These are phyloP conservation scores for Plasmodium yoelii DNA, from an alignment of 169 alveolate genomes.

Conservation along the genomic window DNA sequence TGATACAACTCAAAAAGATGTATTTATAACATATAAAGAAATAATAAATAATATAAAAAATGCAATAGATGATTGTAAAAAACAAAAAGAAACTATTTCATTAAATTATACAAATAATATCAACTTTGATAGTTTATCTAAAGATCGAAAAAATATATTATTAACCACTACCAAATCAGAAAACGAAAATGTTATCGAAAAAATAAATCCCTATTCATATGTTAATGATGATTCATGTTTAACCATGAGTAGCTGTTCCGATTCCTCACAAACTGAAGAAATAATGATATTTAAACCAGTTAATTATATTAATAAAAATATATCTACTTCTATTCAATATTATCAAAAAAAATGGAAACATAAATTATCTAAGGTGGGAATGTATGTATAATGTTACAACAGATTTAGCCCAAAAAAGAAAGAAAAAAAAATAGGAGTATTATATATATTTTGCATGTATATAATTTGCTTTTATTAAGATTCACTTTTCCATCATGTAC, in stretches of 20 bases:
- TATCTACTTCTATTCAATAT: conserved; percentile 54
- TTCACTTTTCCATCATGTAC: too few species aligned
- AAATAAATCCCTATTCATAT: background rate
- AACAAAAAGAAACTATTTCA: background rate
- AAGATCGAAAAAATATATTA: background rate
- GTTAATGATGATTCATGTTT: conserved; percentile 1
- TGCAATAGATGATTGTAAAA: conserved; percentile 23
- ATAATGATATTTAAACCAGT: conserved; percentile 5
- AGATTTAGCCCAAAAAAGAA: background rate
- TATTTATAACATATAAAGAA: conserved; percentile 37
- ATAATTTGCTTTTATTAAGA: too few species aligned
- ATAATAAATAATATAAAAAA: conserved; percentile 57
- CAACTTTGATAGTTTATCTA: background rate
- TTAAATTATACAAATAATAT: background rate
- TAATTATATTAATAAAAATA: conserved; percentile 40
- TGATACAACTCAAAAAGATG: conserved; percentile 35
- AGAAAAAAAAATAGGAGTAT: background rate
- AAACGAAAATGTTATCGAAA: background rate
- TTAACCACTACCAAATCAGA: conserved; percentile 1
- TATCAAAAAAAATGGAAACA: conserved; percentile 55
- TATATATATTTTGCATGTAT: background rate
- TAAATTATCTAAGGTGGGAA: conserved; percentile 27
- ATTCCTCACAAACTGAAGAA: background rate
- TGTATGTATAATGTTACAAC: background rate
- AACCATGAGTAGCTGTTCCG: conserved; percentile 1